Evolutionary conservation across 2,329 filamentous ascomycete species (phyloP), one percentile per base, ranked within the genome.

Genomic region (Purpureocillium lavendulum): DNA sequence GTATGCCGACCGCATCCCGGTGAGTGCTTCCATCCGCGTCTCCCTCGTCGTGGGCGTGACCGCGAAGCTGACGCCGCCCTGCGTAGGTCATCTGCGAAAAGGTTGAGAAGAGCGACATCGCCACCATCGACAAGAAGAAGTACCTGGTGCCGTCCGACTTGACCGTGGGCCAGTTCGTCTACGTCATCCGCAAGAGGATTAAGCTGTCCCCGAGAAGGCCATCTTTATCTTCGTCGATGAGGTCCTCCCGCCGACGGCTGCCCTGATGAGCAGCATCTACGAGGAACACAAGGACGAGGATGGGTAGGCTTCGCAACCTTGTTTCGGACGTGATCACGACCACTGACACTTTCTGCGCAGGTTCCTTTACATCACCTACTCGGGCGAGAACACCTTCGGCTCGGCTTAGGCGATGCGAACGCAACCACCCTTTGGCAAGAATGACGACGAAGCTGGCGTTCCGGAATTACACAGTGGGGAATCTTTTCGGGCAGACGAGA

Each of bases 191-290:
- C 65, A 98, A 98, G 80, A 85, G 92, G 60, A 98, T 98, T 73
- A 98, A 98, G 87, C 79, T 98, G 53, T 95, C 88, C 92, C 92
- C 26, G 92, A 98, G 75, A 98, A 98, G 79, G 92, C 92, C 62
- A 98, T 98, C 72, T 98, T 98, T 77, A 97, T 98, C 77, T 98
- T 97, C 70, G 92, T 98, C 59, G 90, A 97, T 64, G 92, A 97
- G 70, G 90, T 96, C 38, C 77, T 98, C 41, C 92, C 92, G 38
- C 92, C 92, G 3, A 97, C 92, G 8, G 92, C 92, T 44, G 92
- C 92, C 43, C 80, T 98, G 39, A 98, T 98, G 92, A 95, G 88
- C 73, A 94, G 86, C 66, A 97, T 98, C 70, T 98, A 98, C 65
- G 92, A 98, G 67, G 90, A 97, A 68, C 92, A 98, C 80, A 97